These are phyloP conservation scores for Oryza meyeriana DNA, from an alignment of 176 grass and related monocot species.

Conservation along the genomic window DNA sequence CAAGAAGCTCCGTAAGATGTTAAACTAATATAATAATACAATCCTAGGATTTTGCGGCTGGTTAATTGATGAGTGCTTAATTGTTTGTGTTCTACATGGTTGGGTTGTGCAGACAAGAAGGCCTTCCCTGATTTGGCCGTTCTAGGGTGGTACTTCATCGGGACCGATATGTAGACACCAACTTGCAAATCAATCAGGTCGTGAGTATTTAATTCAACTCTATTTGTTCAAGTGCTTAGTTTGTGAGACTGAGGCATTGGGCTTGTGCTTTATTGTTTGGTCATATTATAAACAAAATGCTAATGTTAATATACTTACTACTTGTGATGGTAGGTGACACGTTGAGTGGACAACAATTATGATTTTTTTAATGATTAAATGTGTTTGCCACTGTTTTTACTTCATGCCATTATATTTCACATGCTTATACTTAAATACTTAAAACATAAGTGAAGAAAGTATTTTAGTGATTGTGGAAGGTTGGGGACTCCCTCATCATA, in stretches of 20 bases:
- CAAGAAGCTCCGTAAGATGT: slow-evolving; percentile 89
- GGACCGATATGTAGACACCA: slow-evolving; percentile 74
- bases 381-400: too few relatives aligned
- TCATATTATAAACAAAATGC: not conserved
- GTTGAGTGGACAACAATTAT: not conserved
- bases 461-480: not conserved
- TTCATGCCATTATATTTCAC: not conserved
- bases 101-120: slow-evolving; percentile 84
- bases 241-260: not conserved
- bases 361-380: too few relatives aligned
- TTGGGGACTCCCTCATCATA: too few relatives aligned
- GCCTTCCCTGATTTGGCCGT: slow-evolving; percentile 89
- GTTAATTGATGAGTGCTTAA: too few relatives aligned
- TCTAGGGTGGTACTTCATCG: slow-evolving; percentile 97
- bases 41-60: not conserved
- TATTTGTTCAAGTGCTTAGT: slow-evolving; percentile 2
- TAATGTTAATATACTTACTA: too few relatives aligned
- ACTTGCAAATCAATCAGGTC: slow-evolving; percentile 79
- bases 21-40: too few relatives aligned
- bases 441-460: not conserved
- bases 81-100: slow-evolving; percentile 11
- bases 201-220: slow-evolving; percentile 42
- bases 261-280: not conserved
- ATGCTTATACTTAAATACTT: not conserved
- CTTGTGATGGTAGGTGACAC: not conserved